phyloP scores from a whole-genome alignment of 306 rosid species.

The Vigna unguiculata region DNA sequence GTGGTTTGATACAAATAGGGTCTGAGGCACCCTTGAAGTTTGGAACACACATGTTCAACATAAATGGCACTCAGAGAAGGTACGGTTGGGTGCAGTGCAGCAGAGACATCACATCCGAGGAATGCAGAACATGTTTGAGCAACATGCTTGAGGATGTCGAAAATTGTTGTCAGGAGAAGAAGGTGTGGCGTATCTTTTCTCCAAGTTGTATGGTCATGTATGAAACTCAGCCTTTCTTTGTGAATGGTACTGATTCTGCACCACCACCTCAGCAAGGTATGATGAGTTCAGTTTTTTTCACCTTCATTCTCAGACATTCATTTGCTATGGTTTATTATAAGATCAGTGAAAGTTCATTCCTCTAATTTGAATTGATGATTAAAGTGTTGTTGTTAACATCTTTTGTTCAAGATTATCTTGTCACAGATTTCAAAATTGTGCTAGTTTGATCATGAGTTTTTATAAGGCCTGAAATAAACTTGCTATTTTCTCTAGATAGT shows the following conservation, averaged over 20 bases:
- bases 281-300: background rate
- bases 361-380: background rate
- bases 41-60: slow-evolving; percentile 57
- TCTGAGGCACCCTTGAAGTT: slow-evolving; percentile 44
- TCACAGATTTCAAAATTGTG: background rate
- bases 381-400: background rate
- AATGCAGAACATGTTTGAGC: slow-evolving; percentile 56
- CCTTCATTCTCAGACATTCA: background rate
- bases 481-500: slow-evolving; percentile 9
- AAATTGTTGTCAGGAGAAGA: slow-evolving; percentile 49
- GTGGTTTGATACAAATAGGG: slow-evolving; percentile 52
- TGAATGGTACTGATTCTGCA: slow-evolving; percentile 2
- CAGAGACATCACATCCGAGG: slow-evolving; percentile 53
- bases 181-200: slow-evolving; percentile 55
- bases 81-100: slow-evolving; percentile 60
- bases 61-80: slow-evolving; percentile 58
- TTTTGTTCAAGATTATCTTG: background rate
- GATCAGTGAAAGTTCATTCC: background rate
- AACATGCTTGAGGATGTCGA: slow-evolving; percentile 52
- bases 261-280: slow-evolving; percentile 41
- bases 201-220: slow-evolving; percentile 58
- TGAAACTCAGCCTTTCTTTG: slow-evolving; percentile 56
- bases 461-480: slow-evolving; percentile 7
- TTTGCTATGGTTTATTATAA: background rate
- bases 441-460: background rate